Evolutionary conservation across 768 basidiomycete species (phyloP), one percentile per base, ranked within the genome.

Genomic region (Omphalotus guepiniiformis): DNA sequence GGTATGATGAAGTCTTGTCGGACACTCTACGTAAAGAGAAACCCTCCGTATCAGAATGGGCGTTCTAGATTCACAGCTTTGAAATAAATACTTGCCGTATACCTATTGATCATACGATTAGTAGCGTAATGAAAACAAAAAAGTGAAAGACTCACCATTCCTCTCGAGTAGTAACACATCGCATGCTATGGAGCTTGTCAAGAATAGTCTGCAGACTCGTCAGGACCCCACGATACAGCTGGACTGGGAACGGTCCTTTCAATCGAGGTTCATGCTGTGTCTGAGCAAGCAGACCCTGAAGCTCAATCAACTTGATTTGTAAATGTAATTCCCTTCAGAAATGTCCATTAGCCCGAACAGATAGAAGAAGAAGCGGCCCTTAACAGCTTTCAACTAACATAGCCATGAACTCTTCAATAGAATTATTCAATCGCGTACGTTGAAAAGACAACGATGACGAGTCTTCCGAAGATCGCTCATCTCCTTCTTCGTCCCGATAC

Each of bases 151-250:
- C 79, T 46, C 42, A 88, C 93, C 94, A 97, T 71, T 95, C 93
- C 63, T 95, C 90, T 32, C 91, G 77, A 0, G 92, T 93, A 4
- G 90, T 96, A n/a, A 97, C 94, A 62, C 92, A 94, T 23, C 94
- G 80, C 88, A 98, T 96, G 54, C 90, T 89, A 62, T 98, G 96
- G 48, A 99, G 66, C 59, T 79, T 84, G 58, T 94, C 93, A 52
- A 95, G 66, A 26, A 94, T 92, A 1, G 81, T 82, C 63, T 95
- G 91, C 52, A 93, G 58, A 56, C 88, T 87, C 1, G 82, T 85
- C 65, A 93, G 69, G 52, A 93, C 81, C 6, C 84, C 81, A 11
- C 90, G 83, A 58, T 98, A 99, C 7, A 93, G 69, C 39, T 78
- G 66, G 13, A 89, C 79, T 2, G 95, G 95, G 67, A 97, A 98